Evolutionary conservation across 208 protist species (phyloP), one percentile per base, ranked within the genome.

Genomic region (Vickermania ingenoplastis): DNA sequence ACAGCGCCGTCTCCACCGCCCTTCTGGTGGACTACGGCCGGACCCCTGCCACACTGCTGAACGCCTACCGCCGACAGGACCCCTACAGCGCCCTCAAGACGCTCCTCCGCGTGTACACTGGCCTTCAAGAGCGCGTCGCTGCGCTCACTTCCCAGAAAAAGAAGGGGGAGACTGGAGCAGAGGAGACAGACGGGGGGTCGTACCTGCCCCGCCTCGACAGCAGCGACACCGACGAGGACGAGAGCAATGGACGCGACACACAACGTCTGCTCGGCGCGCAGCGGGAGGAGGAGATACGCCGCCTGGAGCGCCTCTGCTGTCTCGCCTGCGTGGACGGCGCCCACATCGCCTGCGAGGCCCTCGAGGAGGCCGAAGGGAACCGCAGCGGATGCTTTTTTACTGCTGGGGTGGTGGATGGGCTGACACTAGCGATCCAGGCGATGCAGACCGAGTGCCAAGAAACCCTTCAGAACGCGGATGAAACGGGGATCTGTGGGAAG

Each of bases 81-180:
- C 63, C 73, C 24, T 91, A 91, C 83, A 79, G 75, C 22, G 76
- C 81, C 11, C 67, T 86, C 59, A 70, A 75, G 17, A 78, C 87
- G 13, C 77, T 90, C 22, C 69, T 94, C 41, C 68, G 81, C 31
- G 78, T 83, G 24, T 77, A 74, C 49, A 77, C 75, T 30, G 57
- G 63, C 24, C 21, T 77, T 31, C 67, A 77, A 52, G 68, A 68
- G 5, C 61, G 55, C 49, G 48, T 59, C 22, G 59, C 53, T 4
- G 25, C 67, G 2, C n/a, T 3, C 31, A 1, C 51, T n/a, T 7
- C 26, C 13, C 31, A 57, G 52, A 17, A 50, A 41, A 25, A 49
- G 2, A 14, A 59, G 11, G 41, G 59, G 23, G 58, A 61, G 31
- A 5, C 27, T 26, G 24, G 11, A 52, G 1, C 36, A 48, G 11